Percentiles rank a stretch among this genome's conserved stretches.
Conservation (phyloP, 2,329 filamentous ascomycete genomes). For the Aspergillus spinulosporus region DNA sequence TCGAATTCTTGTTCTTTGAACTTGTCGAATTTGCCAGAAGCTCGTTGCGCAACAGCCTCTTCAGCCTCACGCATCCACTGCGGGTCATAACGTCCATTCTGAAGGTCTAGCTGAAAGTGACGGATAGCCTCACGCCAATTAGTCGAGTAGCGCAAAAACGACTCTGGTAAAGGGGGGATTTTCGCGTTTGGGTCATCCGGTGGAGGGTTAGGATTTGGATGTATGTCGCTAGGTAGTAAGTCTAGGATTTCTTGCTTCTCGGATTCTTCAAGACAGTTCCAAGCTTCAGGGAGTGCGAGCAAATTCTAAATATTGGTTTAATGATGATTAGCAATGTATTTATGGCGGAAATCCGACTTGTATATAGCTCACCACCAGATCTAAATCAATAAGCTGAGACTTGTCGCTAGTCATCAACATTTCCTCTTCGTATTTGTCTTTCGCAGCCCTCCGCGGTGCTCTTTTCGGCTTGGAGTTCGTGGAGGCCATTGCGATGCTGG, state of each 20-base stretch:
- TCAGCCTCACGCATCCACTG: conserved; percentile 58
- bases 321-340: conserved; percentile 4
- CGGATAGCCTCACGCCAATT: conserved; percentile 56
- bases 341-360: not conserved
- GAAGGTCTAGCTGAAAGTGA: conserved; percentile 58
- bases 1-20: conserved; percentile 58
- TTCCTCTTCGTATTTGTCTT: conserved; percentile 42
- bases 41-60: conserved; percentile 54
- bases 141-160: conserved; percentile 46
- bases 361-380: conserved; percentile 39
- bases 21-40: conserved; percentile 56
- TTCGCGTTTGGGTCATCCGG: conserved; percentile 32
- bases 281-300: conserved; percentile 42
- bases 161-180: conserved; percentile 42
- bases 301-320: conserved; percentile 34
- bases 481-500: conserved; percentile 30
- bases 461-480: conserved; percentile 32
- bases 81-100: conserved; percentile 55
- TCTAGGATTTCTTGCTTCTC: conserved; percentile 44
- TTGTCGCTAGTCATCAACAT: conserved; percentile 41
- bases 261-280: conserved; percentile 43
- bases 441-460: conserved; percentile 33
- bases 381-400: conserved; percentile 38
- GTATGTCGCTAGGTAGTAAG: conserved; percentile 45
- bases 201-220: conserved; percentile 33